phyloP scores from a whole-genome alignment of 805 yeast genomes.

The Lachancea thermotolerans region DNA sequence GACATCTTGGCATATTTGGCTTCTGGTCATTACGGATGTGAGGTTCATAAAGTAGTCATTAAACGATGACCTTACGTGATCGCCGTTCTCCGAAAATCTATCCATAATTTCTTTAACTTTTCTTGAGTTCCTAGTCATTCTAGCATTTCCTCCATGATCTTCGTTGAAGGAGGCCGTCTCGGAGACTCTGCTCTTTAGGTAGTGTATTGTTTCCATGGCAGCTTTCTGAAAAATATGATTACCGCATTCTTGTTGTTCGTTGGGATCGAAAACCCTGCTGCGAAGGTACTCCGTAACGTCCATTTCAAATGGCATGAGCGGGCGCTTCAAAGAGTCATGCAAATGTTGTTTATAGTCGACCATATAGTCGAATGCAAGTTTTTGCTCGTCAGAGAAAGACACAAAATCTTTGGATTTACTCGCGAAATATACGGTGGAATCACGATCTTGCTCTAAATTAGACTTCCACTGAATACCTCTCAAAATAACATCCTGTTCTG shows the following conservation, averaged over 20 bases:
- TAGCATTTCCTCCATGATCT: constrained; percentile 7
- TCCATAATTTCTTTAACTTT: constrained; percentile 21
- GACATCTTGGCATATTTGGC: constrained; percentile 13
- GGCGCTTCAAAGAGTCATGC: constrained; percentile 10
- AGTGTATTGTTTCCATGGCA: background rate
- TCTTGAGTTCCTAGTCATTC: constrained; percentile 26
- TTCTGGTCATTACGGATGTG: constrained; percentile 4
- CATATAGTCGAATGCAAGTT: constrained; percentile 22
- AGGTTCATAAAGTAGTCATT: background rate
- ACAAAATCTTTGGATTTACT: constrained; percentile 2
- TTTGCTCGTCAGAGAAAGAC: constrained; percentile 14
- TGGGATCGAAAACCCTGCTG: background rate
- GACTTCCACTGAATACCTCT: constrained; percentile 14
- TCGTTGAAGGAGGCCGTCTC: background rate
- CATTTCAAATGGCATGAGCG: constrained; percentile 21
- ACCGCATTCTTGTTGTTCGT: background rate
- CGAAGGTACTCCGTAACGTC: constrained; percentile 12
- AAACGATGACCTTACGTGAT: constrained; percentile 1
- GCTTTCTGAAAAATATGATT: background rate
- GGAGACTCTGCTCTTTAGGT: constrained; percentile 2
- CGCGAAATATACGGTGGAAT: constrained; percentile 13
- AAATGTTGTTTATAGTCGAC: constrained; percentile 24
- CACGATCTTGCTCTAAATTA: constrained; percentile 16
- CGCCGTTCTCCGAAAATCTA: constrained; percentile 15
- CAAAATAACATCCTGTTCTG: constrained; percentile 17